A percentile compares a stretch with the other conserved stretches of the same genome.
These are phyloP conservation scores for Coelastrella sp. DNA, from an alignment of 139 green algal genomes.

Conservation along the genomic window DNA sequence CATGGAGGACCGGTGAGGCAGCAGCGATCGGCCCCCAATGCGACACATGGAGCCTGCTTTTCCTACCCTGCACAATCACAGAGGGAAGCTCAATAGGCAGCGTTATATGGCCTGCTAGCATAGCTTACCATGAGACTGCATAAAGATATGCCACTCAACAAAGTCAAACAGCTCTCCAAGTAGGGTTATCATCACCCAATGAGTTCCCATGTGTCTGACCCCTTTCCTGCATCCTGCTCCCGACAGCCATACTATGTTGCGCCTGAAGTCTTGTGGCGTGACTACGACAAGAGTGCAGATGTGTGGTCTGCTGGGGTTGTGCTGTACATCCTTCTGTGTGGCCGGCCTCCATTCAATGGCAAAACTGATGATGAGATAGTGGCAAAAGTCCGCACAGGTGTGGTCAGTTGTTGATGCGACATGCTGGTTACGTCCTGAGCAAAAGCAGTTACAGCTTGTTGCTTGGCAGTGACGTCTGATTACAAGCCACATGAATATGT, in stretches of 20 bases:
- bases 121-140: too few relatives aligned
- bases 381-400: slow-evolving; percentile 43
- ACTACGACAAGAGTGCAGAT: slow-evolving; percentile 71
- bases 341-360: slow-evolving; percentile 53
- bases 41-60: too few relatives aligned
- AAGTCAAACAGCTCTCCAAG: background rate
- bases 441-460: too few relatives aligned
- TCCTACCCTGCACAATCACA: too few relatives aligned
- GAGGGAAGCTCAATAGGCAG: too few relatives aligned
- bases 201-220: background rate
- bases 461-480: too few relatives aligned
- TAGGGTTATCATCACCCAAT: background rate
- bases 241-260: slow-evolving; percentile 76
- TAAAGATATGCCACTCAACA: background rate
- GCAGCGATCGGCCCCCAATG: too few relatives aligned
- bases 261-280: slow-evolving; percentile 62
- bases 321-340: slow-evolving; percentile 82
- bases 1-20: too few relatives aligned
- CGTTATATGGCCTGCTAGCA: too few relatives aligned
- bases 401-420: background rate
- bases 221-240: background rate
- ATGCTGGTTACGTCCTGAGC: too few relatives aligned
- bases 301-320: slow-evolving; percentile 90
- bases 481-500: too few relatives aligned
- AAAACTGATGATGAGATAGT: slow-evolving; percentile 44